phyloP scores from a whole-genome alignment of 805 yeast genomes.

The Saccharomycopsis fermentans region DNA sequence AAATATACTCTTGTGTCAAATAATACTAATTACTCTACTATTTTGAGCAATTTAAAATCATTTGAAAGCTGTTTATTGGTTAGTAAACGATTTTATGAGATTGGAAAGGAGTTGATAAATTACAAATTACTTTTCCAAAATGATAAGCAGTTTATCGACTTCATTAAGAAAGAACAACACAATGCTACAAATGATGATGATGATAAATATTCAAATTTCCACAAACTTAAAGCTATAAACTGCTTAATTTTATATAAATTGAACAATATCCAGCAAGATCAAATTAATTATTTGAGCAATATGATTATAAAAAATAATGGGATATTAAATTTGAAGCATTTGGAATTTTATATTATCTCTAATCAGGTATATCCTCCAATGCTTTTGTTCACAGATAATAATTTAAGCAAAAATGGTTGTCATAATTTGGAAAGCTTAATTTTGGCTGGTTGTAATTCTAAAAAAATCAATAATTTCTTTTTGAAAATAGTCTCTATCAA shows the following conservation, averaged over 20 bases:
- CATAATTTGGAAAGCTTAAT: conserved; percentile 33
- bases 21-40: conserved; percentile 6
- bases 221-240: conserved; percentile 21
- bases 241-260: conserved; percentile 55
- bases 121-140: conserved; percentile 45
- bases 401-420: conserved; percentile 18
- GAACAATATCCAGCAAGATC: conserved; percentile 40
- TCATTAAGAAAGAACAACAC: conserved; percentile 20
- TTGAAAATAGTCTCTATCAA: conserved; percentile 40
- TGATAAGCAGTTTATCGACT: conserved; percentile 36
- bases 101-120: conserved; percentile 45
- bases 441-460: conserved; percentile 60
- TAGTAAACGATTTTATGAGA: conserved; percentile 52
- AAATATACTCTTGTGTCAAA: neutral
- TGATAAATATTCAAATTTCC: conserved; percentile 2
- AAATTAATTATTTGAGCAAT: conserved; percentile 39
- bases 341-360: conserved; percentile 61
- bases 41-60: conserved; percentile 21
- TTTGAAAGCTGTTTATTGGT: conserved; percentile 59
- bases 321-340: conserved; percentile 41
- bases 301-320: conserved; percentile 27
- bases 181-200: conserved; percentile 15
- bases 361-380: conserved; percentile 37
- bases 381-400: conserved; percentile 25
- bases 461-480: conserved; percentile 48